Base-by-base conservation (phyloP, 108 stramenopile genomes). In the Cyclotella baltica region DNA sequence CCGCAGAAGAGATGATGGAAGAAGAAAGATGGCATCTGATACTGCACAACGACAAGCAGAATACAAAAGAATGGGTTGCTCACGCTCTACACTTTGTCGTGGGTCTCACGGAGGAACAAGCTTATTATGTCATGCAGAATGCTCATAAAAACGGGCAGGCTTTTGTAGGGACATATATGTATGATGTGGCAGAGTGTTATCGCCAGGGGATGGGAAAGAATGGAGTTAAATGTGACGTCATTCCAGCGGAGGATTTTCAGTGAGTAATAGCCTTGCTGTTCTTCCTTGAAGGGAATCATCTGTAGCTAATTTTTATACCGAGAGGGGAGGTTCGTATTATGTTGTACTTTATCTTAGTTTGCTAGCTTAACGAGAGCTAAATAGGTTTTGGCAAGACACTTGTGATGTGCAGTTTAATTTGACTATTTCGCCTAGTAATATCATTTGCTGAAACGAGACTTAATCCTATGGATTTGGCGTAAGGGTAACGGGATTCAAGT, bases 111-210 rank as follows among this genome's bases (percentile, higher is more conserved):
- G 94, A 95, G 57, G 73, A 88, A 51, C 58, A 67, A 19, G 91
- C 94, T 11, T 95, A 88, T 55, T 78, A 90, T 70, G 90, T 90
- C 38, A 95, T 95, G 94, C 90, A 91, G 90, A 76, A 72, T 52
- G 94, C 94, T 0, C 94, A 95, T 66, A 85, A 91, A 51, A 88
- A 91, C 63, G 94, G 94, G 19, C 82, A 90, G 58, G 94, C 94
- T 23, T 84, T 83, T 18, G 91, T 95, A 16, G 94, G 94, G 37
- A 62, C 83, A 67, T 95, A 89, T 72, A 71, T 53, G 31, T 88
- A 88, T 62, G 91, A 92, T 79, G 73, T 89, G 51, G 94, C 94
- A 0, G 91, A 95, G 68, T 83, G 88, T 70, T 92, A 92, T 73
- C 83, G 87, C 64, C 89, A 88, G 62, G 87, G 74, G 1, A 73